phyloP scores from a whole-genome alignment of 2,329 filamentous ascomycete genomes.

The Boeremia exigua region DNA sequence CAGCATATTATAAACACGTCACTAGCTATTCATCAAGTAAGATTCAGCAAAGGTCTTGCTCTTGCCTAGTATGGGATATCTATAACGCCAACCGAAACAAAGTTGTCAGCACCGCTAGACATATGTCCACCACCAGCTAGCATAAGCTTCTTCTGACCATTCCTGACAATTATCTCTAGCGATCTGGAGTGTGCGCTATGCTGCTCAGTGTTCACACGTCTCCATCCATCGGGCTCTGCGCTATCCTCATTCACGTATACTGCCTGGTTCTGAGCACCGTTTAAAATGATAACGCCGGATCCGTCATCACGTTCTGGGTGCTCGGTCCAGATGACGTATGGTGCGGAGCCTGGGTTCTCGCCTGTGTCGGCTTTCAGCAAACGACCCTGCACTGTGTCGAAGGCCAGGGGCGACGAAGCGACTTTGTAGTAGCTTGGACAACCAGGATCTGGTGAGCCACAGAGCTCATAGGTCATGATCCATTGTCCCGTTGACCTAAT shows the following conservation, averaged over 20 bases:
- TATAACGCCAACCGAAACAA: no score
- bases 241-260: slow-evolving; percentile 4
- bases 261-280: slow-evolving; percentile 5
- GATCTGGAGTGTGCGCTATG: slow-evolving; percentile 6
- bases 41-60: no score
- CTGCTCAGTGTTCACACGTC: not conserved
- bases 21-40: no score
- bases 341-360: not conserved
- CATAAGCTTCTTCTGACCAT: no score
- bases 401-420: not conserved
- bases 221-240: not conserved
- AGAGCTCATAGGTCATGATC: slow-evolving; percentile 12
- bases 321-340: not conserved
- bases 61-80: no score
- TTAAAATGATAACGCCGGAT: slow-evolving; percentile 1
- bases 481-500: slow-evolving; percentile 16
- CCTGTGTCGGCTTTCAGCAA: slow-evolving; percentile 3
- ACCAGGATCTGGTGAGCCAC: not conserved
- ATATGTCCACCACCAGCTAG: not conserved
- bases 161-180: not conserved
- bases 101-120: no score
- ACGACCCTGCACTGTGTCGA: not conserved
- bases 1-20: no score
- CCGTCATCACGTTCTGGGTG: not conserved
- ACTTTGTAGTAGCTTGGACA: slow-evolving; percentile 6